phyloP scores from a whole-genome alignment of 305 asterid species.

The Fraxinus floribunda region DNA sequence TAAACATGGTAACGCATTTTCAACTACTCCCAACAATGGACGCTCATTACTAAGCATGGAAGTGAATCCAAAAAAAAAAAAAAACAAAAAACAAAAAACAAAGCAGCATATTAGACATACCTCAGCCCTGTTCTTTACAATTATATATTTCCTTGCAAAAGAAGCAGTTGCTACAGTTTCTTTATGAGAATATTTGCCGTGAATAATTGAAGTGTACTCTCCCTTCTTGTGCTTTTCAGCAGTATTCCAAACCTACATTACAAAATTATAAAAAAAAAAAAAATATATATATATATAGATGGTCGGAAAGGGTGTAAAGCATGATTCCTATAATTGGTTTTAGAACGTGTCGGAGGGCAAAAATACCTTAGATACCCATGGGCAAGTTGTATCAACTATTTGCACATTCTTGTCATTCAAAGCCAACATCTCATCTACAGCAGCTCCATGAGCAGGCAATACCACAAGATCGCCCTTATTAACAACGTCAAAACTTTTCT shows the following conservation, averaged over 20 bases:
- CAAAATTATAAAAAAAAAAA: no score
- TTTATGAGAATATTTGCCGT: no score
- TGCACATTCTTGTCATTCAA: conserved; percentile 35
- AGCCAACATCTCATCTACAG: neutral
- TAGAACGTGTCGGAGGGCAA: neutral
- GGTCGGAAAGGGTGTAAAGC: no score
- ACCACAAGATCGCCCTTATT: neutral
- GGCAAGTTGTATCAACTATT: conserved; percentile 97
- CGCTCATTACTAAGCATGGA: neutral
- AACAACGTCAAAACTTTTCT: neutral
- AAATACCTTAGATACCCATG: conserved; percentile 97
- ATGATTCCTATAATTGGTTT: neutral
- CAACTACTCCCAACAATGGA: neutral
- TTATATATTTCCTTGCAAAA: no score
- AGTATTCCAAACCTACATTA: no score
- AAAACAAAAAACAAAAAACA: no score
- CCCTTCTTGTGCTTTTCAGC: no score
- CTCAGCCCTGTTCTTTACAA: no score
- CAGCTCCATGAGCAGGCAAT: neutral
- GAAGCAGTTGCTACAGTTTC: no score
- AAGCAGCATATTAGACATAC: neutral
- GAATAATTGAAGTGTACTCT: no score
- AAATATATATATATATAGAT: no score
- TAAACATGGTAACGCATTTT: neutral
- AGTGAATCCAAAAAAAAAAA: no score